Conservation (phyloP, 2,329 filamentous ascomycete genomes). For the Trichoderma citrinoviride region DNA sequence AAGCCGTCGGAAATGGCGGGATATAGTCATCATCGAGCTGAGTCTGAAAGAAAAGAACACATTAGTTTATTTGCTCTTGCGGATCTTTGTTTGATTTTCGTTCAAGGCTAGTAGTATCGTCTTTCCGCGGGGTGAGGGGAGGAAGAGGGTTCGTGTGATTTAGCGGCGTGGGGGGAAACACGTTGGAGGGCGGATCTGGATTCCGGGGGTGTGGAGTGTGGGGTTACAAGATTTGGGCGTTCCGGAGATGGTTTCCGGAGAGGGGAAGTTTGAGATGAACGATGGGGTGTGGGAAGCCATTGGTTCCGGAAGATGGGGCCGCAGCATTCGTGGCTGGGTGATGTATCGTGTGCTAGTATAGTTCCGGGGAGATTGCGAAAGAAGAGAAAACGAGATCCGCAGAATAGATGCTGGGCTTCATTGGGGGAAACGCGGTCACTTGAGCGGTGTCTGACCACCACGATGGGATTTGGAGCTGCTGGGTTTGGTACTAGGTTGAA, state of each 20-base stretch:
- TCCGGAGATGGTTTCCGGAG: constrained; percentile 12
- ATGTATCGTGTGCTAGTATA: no score
- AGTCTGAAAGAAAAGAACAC: no score
- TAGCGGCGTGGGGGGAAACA: background rate
- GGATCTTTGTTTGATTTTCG: background rate
- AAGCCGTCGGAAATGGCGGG: constrained; percentile 5
- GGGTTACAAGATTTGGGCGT: background rate
- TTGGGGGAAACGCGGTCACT: background rate
- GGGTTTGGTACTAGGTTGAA: background rate
- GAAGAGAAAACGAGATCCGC: no score
- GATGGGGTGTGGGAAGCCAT: background rate
- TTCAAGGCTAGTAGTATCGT: no score
- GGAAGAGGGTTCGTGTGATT: background rate
- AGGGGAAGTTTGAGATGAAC: background rate
- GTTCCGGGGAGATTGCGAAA: background rate
- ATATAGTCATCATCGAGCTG: background rate
- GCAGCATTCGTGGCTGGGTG: background rate
- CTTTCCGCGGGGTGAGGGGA: background rate
- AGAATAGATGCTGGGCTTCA: background rate
- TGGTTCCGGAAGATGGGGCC: background rate
- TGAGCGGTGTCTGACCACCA: background rate
- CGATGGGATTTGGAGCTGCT: background rate
- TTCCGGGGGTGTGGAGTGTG: background rate
- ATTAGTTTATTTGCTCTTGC: background rate
- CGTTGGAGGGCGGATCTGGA: background rate